Conservation (phyloP, 2,329 filamentous ascomycete genomes). For the Diaporthe citrichinensis region DNA sequence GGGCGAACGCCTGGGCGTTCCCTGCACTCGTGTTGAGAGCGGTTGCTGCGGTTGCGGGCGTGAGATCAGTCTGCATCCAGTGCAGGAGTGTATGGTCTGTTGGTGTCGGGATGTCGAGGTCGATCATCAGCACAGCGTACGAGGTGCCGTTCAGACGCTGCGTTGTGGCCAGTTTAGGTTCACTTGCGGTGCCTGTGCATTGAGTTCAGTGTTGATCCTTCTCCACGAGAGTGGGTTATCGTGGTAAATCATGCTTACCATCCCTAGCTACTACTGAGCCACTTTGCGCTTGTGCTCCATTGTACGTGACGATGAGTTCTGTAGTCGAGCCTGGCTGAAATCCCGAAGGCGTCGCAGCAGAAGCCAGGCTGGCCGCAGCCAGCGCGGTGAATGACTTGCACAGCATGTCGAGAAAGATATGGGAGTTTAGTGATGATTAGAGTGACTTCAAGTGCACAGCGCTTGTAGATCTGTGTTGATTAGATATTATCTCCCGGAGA, state of each 20-base stretch:
- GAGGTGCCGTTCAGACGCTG: conserved; percentile 56
- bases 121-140: conserved; percentile 59
- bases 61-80: conserved; percentile 60
- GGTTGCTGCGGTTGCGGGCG: conserved; percentile 46
- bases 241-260: conserved; percentile 47
- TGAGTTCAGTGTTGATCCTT: conserved; percentile 2
- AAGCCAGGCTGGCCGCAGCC: conserved; percentile 50
- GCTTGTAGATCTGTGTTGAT: neutral
- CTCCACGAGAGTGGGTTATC: neutral
- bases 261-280: conserved; percentile 56
- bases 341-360: conserved; percentile 58
- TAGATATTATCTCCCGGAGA: conserved; percentile 12
- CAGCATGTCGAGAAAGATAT: conserved; percentile 48
- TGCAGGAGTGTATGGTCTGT: conserved; percentile 58
- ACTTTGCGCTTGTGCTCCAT: conserved; percentile 53
- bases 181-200: conserved; percentile 50
- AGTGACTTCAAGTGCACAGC: conserved; percentile 8
- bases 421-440: neutral
- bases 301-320: conserved; percentile 58
- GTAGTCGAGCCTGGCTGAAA: conserved; percentile 56
- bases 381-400: conserved; percentile 50
- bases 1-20: conserved; percentile 48
- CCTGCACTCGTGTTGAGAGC: conserved; percentile 49
- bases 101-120: conserved; percentile 63
- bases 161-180: conserved; percentile 54